These are phyloP conservation scores for Fermentozyma sake DNA, from an alignment of 1,139 yeast species.

Conservation along the genomic window DNA sequence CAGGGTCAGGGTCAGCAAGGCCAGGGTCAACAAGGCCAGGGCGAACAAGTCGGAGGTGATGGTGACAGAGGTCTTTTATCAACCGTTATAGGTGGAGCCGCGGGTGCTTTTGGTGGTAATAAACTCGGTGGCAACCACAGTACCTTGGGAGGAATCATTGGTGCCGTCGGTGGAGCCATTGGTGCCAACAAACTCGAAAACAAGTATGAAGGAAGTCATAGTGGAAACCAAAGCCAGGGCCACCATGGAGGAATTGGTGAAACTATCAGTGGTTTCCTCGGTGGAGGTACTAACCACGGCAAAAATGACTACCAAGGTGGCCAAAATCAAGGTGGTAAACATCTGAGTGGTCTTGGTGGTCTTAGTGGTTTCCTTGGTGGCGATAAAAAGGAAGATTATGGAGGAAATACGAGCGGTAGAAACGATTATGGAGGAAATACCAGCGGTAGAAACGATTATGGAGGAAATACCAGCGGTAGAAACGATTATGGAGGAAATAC, in stretches of 20 bases:
- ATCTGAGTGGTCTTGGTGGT: too few relatives aligned
- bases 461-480: too few relatives aligned
- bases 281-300: slow-evolving; percentile 10
- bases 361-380: slow-evolving; percentile 12
- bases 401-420: slow-evolving; percentile 6
- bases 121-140: slow-evolving; percentile 43
- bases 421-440: too few relatives aligned
- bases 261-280: slow-evolving; percentile 9
- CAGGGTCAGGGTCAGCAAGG: slow-evolving; percentile 13
- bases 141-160: slow-evolving; percentile 49
- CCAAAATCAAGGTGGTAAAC: too few relatives aligned
- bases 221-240: slow-evolving; percentile 12
- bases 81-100: slow-evolving; percentile 55
- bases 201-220: slow-evolving; percentile 21
- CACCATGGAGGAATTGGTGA: slow-evolving; percentile 6
- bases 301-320: slow-evolving; percentile 7
- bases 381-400: slow-evolving; percentile 7
- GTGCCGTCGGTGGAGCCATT: slow-evolving; percentile 60
- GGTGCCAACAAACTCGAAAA: slow-evolving; percentile 54
- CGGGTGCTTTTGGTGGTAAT: slow-evolving; percentile 52
- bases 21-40: slow-evolving; percentile 17
- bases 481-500: slow-evolving; percentile 5
- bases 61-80: slow-evolving; percentile 58
- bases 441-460: slow-evolving; percentile 10
- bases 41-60: slow-evolving; percentile 11